These are phyloP conservation scores for Aristolochia californica DNA, from an alignment of 164 flowering plant genomes.

Conservation along the genomic window DNA sequence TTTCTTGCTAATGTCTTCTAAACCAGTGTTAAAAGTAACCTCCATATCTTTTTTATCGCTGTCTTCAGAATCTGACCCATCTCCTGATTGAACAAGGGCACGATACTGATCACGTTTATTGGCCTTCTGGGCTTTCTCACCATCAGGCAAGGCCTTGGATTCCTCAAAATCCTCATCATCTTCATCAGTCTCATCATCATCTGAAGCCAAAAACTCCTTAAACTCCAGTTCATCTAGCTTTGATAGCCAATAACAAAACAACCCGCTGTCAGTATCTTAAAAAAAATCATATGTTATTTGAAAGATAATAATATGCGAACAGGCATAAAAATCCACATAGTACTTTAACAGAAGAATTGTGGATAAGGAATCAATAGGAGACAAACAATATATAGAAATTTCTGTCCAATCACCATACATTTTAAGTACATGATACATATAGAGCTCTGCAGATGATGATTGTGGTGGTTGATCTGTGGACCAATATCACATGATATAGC, in stretches of 20 bases:
- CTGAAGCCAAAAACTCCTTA: conserved; percentile 73
- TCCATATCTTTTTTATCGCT: conserved; percentile 76
- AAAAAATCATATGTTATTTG: too few species aligned
- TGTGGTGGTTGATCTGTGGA: too few species aligned
- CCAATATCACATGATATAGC: too few species aligned
- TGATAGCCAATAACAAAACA: neutral
- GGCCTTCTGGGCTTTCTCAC: conserved; percentile 18
- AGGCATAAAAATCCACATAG: too few species aligned
- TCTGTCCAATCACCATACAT: too few species aligned
- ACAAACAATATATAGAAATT: too few species aligned
- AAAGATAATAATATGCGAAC: too few species aligned
- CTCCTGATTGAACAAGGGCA: conserved; percentile 51
- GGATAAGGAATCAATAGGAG: too few species aligned
- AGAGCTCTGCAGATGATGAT: too few species aligned
- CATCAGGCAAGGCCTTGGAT: conserved; percentile 13
- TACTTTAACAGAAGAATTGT: too few species aligned
- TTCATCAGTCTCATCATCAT: conserved; percentile 53
- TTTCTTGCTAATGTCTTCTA: conserved; percentile 81
- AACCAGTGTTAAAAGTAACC: conserved; percentile 79
- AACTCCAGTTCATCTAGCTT: conserved; percentile 67
- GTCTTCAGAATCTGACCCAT: conserved; percentile 41
- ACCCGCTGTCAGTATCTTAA: too few species aligned
- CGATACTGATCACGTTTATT: conserved; percentile 43
- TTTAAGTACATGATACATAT: too few species aligned
- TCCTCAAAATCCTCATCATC: conserved; percentile 16